A percentile compares a stretch with the other conserved stretches of the same genome.
Conservation (phyloP, 1,284 basidiomycete species). For the Cryptococcus sp. region DNA sequence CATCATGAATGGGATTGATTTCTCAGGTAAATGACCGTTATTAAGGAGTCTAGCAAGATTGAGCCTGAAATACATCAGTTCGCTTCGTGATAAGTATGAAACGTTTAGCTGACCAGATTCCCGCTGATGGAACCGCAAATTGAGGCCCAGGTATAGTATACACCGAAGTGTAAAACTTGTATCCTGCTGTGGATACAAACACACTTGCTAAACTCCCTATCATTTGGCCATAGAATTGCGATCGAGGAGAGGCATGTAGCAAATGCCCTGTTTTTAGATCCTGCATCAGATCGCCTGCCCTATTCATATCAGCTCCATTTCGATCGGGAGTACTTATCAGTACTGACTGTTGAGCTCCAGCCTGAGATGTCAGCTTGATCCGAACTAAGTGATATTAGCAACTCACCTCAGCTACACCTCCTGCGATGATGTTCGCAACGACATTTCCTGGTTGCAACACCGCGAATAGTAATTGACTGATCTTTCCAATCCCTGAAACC, state of each 20-base stretch:
- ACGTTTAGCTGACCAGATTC: conserved; percentile 51
- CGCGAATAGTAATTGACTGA: conserved; percentile 89
- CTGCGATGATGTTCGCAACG: conserved; percentile 93
- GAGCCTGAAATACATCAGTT: conserved; percentile 57
- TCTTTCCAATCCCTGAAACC: conserved; percentile 87
- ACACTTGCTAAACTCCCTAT: conserved; percentile 84
- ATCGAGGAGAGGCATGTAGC: conserved; percentile 75
- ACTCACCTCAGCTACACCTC: conserved; percentile 75
- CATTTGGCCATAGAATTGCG: conserved; percentile 82
- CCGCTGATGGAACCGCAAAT: conserved; percentile 90
- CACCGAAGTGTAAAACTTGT: conserved; percentile 77
- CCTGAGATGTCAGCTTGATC: conserved; percentile 34
- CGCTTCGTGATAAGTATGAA: neutral
- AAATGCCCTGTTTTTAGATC: conserved; percentile 94
- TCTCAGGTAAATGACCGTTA: conserved; percentile 73
- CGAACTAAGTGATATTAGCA: neutral
- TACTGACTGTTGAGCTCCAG: conserved; percentile 84
- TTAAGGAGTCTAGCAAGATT: conserved; percentile 79
- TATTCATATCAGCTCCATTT: conserved; percentile 34
- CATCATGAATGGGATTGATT: conserved; percentile 75
- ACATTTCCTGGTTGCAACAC: conserved; percentile 91
- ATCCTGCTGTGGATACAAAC: conserved; percentile 80
- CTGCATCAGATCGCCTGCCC: conserved; percentile 96
- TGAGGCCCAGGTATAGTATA: conserved; percentile 74
- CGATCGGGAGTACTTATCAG: neutral